Evolutionary conservation across 352 stramenopile species (phyloP).

Genomic region (Pythium vanterpoolii): DNA sequence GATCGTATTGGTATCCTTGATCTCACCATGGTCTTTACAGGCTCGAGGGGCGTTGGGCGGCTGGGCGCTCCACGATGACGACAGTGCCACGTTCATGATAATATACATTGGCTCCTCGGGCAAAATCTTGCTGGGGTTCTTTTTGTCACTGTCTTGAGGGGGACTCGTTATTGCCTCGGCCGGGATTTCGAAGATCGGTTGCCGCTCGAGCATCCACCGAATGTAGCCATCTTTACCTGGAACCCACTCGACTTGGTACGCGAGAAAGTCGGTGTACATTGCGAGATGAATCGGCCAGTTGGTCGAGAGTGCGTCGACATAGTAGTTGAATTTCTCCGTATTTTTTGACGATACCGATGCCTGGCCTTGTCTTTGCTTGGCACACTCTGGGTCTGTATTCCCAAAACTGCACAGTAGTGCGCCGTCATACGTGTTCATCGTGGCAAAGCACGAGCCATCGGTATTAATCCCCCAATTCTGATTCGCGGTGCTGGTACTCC

Average conservation of each 20-base stretch:
- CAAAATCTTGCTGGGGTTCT: constrained; percentile 54
- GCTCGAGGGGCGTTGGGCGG: constrained; percentile 40
- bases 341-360: no score
- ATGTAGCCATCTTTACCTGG: constrained; percentile 48
- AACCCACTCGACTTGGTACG: constrained; percentile 64
- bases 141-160: constrained; percentile 33
- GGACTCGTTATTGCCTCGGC: constrained; percentile 40
- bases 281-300: constrained; percentile 60
- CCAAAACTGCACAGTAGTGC: constrained; percentile 48
- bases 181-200: constrained; percentile 57
- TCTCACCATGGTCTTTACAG: constrained; percentile 34
- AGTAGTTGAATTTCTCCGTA: constrained; percentile 41
- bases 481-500: constrained; percentile 19
- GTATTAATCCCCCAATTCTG: constrained; percentile 65
- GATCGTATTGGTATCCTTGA: constrained; percentile 34
- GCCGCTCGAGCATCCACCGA: constrained; percentile 47
- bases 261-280: constrained; percentile 45
- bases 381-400: constrained; percentile 27
- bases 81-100: constrained; percentile 61
- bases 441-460: constrained; percentile 59
- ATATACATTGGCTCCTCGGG: constrained; percentile 65
- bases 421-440: constrained; percentile 54
- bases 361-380: background rate
- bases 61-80: constrained; percentile 36
- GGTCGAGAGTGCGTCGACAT: constrained; percentile 60